Conservation (phyloP, 441 rosid genomes). For the Euphorbia celastroides region DNA sequence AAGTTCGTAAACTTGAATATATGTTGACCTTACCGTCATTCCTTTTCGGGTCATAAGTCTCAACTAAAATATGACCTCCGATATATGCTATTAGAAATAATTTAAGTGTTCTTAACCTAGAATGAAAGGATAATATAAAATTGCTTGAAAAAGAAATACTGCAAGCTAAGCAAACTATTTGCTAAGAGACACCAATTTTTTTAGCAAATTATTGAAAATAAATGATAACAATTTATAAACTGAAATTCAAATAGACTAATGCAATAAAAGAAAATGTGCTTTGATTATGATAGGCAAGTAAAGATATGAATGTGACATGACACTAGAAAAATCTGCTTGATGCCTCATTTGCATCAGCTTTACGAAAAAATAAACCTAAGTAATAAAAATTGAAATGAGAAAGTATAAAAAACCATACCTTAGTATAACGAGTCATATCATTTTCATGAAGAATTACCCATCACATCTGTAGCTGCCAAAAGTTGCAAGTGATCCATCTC, state of each 20-base stretch:
- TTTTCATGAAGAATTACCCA: background rate
- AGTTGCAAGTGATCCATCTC: slow-evolving; percentile 11
- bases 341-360: slow-evolving; percentile 12
- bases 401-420: slow-evolving; percentile 4
- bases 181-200: background rate
- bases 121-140: background rate
- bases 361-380: background rate
- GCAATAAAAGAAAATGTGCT: background rate
- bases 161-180: background rate
- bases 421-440: background rate
- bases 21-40: background rate
- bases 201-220: background rate
- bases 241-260: background rate
- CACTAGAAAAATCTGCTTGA: slow-evolving; percentile 6
- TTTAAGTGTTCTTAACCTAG: background rate
- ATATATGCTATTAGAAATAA: background rate
- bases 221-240: background rate
- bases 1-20: background rate
- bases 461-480: background rate
- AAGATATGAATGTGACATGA: slow-evolving; percentile 12
- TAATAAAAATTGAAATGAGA: background rate
- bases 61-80: background rate
- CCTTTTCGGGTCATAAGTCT: background rate
- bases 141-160: no score
- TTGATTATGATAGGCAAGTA: background rate